Conservation (phyloP, 164 flowering plant species). For the Amborella trichopoda region DNA sequence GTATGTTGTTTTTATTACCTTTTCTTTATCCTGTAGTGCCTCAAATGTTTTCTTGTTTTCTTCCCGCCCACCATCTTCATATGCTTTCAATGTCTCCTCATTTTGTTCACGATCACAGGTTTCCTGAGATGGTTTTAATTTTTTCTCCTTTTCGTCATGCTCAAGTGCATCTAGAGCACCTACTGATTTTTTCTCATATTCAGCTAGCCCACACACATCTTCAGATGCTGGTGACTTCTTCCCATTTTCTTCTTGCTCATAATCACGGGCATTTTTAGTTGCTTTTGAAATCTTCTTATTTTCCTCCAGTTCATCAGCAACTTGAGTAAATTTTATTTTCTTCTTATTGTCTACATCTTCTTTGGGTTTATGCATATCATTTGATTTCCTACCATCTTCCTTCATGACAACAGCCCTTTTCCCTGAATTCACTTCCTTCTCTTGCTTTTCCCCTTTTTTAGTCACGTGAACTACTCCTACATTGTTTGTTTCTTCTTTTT, state of each 20-base stretch:
- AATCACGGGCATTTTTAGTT: constrained; percentile 5
- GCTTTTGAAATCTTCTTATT: constrained; percentile 8
- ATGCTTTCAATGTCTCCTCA: too few species aligned
- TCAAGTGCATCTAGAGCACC: not conserved
- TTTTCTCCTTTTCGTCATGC: not conserved
- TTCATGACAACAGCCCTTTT: too few species aligned
- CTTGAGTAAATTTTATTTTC: not conserved
- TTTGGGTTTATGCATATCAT: not conserved
- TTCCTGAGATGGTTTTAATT: not conserved
- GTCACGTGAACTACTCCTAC: too few species aligned
- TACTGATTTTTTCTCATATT: not conserved
- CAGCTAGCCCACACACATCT: not conserved
- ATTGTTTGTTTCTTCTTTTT: too few species aligned
- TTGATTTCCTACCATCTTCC: not conserved
- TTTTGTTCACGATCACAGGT: too few species aligned
- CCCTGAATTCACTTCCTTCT: too few species aligned
- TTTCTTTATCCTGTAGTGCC: constrained; percentile 6
- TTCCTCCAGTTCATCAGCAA: constrained; percentile 3
- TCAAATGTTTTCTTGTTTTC: too few species aligned
- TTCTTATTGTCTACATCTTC: not conserved
- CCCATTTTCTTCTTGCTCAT: constrained; percentile 9
- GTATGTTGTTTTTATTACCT: not conserved
- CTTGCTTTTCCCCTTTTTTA: too few species aligned
- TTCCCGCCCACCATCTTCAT: too few species aligned
- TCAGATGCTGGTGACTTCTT: constrained; percentile 7